Evolutionary conservation across 1,284 basidiomycete genomes (phyloP).

Genomic region (Neonothopanus nambi): DNA sequence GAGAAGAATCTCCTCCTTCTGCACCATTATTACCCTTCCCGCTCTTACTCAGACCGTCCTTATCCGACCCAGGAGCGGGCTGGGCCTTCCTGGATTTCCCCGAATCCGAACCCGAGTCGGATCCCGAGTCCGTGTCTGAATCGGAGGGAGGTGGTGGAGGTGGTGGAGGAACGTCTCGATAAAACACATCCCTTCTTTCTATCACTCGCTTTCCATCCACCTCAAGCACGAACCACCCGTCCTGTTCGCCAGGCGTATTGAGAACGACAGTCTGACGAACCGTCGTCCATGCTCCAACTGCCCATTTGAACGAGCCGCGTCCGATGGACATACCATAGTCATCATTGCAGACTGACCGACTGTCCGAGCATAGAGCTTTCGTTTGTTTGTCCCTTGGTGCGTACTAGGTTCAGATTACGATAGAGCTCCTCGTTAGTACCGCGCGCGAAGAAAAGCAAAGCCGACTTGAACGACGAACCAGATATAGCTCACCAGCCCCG

Average conservation of each 20-base stretch:
- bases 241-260: slow-evolving; percentile 66
- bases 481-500: slow-evolving; percentile 69
- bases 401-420: no score
- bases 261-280: slow-evolving; percentile 63
- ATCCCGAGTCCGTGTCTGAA: no score
- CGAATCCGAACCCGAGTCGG: slow-evolving; percentile 14
- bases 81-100: background rate
- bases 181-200: slow-evolving; percentile 56
- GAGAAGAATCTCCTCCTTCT: background rate
- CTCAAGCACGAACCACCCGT: slow-evolving; percentile 50
- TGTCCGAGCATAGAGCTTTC: slow-evolving; percentile 52
- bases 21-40: background rate
- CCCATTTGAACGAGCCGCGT: slow-evolving; percentile 71
- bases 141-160: no score
- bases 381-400: slow-evolving; percentile 64
- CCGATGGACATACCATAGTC: slow-evolving; percentile 73
- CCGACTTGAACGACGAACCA: slow-evolving; percentile 44
- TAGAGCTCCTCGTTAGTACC: background rate
- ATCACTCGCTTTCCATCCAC: slow-evolving; percentile 59
- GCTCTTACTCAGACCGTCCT: no score
- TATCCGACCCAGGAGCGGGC: no score
- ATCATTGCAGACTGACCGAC: slow-evolving; percentile 60
- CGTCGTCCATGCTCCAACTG: slow-evolving; percentile 65
- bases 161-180: slow-evolving; percentile 45
- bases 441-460: background rate